phyloP scores from a whole-genome alignment of 192 early-diverging fungal species.

The Chytriomyces confervae region DNA sequence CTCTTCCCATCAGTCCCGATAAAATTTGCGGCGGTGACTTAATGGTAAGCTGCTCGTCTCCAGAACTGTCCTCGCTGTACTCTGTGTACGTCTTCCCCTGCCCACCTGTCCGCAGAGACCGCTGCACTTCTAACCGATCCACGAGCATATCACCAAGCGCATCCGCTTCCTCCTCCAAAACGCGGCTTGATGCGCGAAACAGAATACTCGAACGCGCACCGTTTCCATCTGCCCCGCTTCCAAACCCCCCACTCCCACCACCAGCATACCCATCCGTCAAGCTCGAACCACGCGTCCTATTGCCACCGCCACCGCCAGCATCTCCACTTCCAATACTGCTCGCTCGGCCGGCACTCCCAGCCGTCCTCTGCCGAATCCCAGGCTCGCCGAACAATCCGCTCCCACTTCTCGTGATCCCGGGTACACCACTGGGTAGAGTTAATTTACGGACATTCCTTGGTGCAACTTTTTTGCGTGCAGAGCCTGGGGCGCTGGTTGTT shows the following conservation, averaged over 20 bases:
- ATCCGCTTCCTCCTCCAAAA: constrained; percentile 18
- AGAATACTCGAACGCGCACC: not conserved
- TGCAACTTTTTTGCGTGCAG: constrained; percentile 13
- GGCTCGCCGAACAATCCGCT: constrained; percentile 2
- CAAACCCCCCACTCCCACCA: not conserved
- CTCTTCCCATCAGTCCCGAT: not conserved
- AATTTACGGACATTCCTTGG: constrained; percentile 24
- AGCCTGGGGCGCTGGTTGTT: not conserved
- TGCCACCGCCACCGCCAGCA: not conserved
- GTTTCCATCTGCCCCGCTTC: no score
- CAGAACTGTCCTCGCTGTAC: no score
- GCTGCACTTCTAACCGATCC: constrained; percentile 13
- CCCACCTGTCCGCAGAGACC: not conserved
- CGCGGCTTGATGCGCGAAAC: not conserved
- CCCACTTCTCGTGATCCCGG: constrained; percentile 18
- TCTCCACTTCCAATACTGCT: not conserved
- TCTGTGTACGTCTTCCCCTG: no score
- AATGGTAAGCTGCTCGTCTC: no score
- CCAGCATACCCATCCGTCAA: not conserved
- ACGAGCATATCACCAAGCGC: constrained; percentile 6
- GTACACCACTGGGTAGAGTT: constrained; percentile 12
- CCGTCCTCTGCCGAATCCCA: not conserved
- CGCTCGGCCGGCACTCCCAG: not conserved
- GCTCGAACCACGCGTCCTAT: not conserved
- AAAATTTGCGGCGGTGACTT: no score